Conservation (phyloP, 805 yeast genomes). For the Lachancea thermotolerans region DNA sequence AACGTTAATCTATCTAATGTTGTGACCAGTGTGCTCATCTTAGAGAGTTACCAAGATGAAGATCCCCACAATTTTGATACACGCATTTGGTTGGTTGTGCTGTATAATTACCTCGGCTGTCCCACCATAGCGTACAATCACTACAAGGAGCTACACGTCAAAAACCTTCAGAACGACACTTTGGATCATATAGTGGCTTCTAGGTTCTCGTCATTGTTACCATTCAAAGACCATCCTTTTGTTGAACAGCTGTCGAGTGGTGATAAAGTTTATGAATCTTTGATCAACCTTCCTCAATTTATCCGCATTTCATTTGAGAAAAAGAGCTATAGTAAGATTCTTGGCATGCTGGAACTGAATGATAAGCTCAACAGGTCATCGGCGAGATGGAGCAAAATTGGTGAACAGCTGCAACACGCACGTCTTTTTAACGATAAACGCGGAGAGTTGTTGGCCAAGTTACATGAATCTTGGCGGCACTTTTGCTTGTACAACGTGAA, state of each 20-base stretch:
- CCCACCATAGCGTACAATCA: conserved; percentile 42
- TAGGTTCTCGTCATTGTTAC: conserved; percentile 41
- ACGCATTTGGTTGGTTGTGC: conserved; percentile 60
- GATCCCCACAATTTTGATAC: conserved; percentile 73
- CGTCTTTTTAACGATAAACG: conserved; percentile 29
- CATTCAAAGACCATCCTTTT: conserved; percentile 34
- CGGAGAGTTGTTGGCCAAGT: conserved; percentile 11
- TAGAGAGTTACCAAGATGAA: conserved; percentile 47
- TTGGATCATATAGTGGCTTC: conserved; percentile 48
- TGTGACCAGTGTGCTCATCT: conserved; percentile 41
- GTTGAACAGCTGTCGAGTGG: conserved; percentile 31
- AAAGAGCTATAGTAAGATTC: conserved; percentile 57
- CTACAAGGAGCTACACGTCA: conserved; percentile 53
- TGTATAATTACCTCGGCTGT: conserved; percentile 56
- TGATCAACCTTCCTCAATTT: conserved; percentile 45
- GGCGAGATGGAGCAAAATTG: conserved; percentile 32
- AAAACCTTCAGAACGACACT: conserved; percentile 71
- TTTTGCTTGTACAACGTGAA: conserved; percentile 33
- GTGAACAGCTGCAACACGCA: conserved; percentile 21
- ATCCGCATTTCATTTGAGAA: conserved; percentile 49
- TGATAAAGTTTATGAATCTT: conserved; percentile 47
- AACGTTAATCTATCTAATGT: conserved; percentile 22
- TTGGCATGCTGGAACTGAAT: conserved; percentile 59
- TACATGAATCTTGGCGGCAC: conserved; percentile 27
- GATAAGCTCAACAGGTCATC: conserved; percentile 45